Evolutionary conservation across 257 asterid species (phyloP), one percentile per base, ranked within the genome.

Genomic region (Salvia hispanica): DNA sequence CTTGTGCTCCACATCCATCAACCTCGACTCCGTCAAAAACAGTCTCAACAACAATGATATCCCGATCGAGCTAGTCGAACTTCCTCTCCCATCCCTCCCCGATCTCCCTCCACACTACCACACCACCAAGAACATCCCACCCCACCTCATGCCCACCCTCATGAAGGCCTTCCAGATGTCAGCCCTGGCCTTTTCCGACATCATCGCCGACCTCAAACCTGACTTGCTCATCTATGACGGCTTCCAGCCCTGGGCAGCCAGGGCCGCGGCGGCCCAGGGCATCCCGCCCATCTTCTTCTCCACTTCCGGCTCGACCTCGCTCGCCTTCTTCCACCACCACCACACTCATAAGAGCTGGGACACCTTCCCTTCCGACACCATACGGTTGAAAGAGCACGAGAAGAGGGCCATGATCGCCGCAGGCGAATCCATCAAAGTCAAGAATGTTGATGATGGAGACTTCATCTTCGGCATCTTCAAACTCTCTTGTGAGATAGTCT

Each of bases 1-100:
- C 74, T 69, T 82, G 2, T 79, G 82, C 28, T 82, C 84, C 25
- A 76, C 86, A 6, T 18, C 82, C 0, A n/a, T 74, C 61, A 82
- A 73, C 58, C 86, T 82, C 36, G 70, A 53, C 37, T 76, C 86
- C 7, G 18, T 78, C 50, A 58, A 12, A 21, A 48, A 46, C 14
- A 46, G 4, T 3, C 9, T 74, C 7, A 46, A 63, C 33, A 39
- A 54, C 13, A 12, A 18, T 4, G 52, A 46, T n/a, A 0, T n/a
- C 10, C 28, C 71, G 3, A 77, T 78, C 4, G 60, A 78, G 7
- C 12, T 72, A 9, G 70, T 78, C 4, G 75, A 81, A 4, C 80
- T 81, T 43, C 71, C 57, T 1, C 58, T 78, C n/a, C n/a, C n/a
- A n/a, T n/a, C n/a, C n/a, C n/a, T n/a, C 2, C 86, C 67, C 0